Conservation (phyloP, 129 eudicot genomes). For the Scalesia atractyloides region DNA sequence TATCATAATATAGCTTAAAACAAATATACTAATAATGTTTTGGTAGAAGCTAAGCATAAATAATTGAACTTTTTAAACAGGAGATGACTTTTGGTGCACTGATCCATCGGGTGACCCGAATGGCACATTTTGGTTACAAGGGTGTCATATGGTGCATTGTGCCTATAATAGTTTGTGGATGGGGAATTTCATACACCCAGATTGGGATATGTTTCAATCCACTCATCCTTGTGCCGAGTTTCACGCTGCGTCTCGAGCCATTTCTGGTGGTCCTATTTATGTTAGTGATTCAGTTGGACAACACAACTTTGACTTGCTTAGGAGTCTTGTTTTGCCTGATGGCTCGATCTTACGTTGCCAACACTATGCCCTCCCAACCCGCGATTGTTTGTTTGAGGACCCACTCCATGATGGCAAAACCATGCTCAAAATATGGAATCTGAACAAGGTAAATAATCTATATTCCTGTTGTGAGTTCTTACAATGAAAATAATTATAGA, state of each 20-base stretch:
- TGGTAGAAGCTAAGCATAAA: background rate
- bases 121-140: conserved; percentile 97
- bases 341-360: conserved; percentile 82
- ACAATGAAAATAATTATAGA: no score
- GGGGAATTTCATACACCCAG: conserved; percentile 95
- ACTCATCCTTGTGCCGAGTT: conserved; percentile 94
- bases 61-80: conserved; percentile 29
- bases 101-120: conserved; percentile 94
- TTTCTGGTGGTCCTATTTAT: conserved; percentile 95
- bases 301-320: conserved; percentile 77
- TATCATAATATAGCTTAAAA: background rate
- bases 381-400: conserved; percentile 79
- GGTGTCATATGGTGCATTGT: conserved; percentile 98
- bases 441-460: conserved; percentile 57
- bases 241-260: conserved; percentile 95
- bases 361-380: conserved; percentile 76
- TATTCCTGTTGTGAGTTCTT: background rate
- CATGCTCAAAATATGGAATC: conserved; percentile 94
- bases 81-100: conserved; percentile 96
- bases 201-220: conserved; percentile 98
- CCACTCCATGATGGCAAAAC: conserved; percentile 89
- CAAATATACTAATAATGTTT: background rate
- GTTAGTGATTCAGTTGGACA: conserved; percentile 83
- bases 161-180: conserved; percentile 97
- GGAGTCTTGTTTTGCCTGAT: conserved; percentile 68